These are phyloP conservation scores for Claviceps africana DNA, from an alignment of 2,329 filamentous ascomycete species.

Conservation along the genomic window DNA sequence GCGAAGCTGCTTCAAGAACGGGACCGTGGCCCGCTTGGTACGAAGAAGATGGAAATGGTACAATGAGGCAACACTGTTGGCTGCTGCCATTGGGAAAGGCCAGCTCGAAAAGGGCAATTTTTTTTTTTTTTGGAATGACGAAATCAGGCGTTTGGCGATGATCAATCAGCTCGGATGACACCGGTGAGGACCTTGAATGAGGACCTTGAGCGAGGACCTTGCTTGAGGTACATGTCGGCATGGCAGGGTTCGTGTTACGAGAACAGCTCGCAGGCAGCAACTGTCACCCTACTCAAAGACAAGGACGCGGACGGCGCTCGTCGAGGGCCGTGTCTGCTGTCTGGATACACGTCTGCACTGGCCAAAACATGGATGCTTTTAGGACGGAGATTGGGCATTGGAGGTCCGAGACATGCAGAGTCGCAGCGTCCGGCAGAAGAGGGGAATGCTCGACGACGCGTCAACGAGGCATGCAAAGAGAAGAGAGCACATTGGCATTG, in stretches of 20 bases:
- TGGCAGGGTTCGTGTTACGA: background rate
- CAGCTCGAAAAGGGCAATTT: too few relatives aligned
- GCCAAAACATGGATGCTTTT: background rate
- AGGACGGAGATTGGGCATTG: background rate
- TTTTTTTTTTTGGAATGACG: too few relatives aligned
- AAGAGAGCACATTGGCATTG: too few relatives aligned
- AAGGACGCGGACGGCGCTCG: too few relatives aligned
- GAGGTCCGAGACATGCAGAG: background rate
- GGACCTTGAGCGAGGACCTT: too few relatives aligned
- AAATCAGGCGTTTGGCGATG: background rate
- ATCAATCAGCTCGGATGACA: background rate
- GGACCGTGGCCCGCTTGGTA: background rate
- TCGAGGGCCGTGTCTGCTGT: background rate
- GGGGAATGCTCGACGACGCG: slow-evolving; percentile 2
- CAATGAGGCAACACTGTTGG: too few relatives aligned
- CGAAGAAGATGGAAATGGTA: background rate
- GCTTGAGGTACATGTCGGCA: background rate
- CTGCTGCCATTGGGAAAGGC: too few relatives aligned
- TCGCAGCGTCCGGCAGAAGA: background rate
- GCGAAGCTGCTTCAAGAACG: background rate
- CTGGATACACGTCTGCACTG: background rate
- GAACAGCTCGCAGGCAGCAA: background rate
- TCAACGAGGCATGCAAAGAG: background rate
- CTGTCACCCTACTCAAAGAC: background rate
- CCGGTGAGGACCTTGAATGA: too few relatives aligned